phyloP scores from a whole-genome alignment of 768 basidiomycete species.

The Russula lepida region DNA sequence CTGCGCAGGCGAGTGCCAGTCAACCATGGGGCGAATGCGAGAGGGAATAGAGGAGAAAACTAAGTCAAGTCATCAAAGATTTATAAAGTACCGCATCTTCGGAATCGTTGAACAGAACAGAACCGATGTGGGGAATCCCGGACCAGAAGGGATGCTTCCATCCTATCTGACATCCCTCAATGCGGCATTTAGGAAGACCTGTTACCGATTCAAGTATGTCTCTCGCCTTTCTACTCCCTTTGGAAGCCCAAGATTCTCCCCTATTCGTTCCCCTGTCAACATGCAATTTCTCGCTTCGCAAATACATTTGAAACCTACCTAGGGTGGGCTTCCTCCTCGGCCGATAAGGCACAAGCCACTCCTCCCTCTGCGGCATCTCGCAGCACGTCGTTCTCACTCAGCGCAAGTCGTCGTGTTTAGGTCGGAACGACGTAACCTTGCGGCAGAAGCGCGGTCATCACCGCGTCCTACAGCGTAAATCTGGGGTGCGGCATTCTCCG shows the following conservation, averaged over 20 bases:
- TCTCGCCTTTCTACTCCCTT: not conserved
- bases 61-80: not conserved
- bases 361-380: not conserved
- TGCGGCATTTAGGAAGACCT: constrained; percentile 9
- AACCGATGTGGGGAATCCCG: not conserved
- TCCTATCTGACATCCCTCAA: not conserved
- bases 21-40: constrained; percentile 28
- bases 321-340: not conserved
- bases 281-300: not conserved
- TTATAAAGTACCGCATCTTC: not conserved
- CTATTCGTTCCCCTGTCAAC: constrained; percentile 14
- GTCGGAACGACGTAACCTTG: not conserved
- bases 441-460: constrained; percentile 9
- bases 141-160: not conserved
- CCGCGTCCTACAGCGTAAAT: not conserved
- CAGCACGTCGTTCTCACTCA: not conserved
- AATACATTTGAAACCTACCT: constrained; percentile 1
- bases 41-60: not conserved
- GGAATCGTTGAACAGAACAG: not conserved
- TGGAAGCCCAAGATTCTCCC: constrained; percentile 1
- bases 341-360: constrained; percentile 5
- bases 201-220: not conserved
- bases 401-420: not conserved
- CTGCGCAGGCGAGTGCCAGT: constrained; percentile 35
- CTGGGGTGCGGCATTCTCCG: not conserved